phyloP scores from a whole-genome alignment of 805 yeast species.

The Blastobotrys peoriensis region DNA sequence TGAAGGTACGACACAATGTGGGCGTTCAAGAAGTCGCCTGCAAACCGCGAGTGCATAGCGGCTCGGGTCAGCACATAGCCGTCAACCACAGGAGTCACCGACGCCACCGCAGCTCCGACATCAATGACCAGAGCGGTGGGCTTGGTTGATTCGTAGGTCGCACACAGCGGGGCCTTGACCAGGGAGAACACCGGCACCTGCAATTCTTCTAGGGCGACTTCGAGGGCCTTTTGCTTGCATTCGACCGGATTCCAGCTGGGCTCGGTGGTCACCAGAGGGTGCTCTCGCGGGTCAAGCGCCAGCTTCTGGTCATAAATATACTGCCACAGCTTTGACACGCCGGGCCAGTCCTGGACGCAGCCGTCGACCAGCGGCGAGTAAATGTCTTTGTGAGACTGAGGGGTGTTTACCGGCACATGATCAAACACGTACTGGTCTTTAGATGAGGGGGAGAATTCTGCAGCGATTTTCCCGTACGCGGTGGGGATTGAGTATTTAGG shows the following conservation, averaged over 20 bases:
- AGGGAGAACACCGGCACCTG: conserved; percentile 73
- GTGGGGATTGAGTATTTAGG: conserved; percentile 78
- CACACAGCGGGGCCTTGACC: conserved; percentile 70
- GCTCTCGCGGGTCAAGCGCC: conserved; percentile 50
- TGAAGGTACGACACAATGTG: conserved; percentile 50
- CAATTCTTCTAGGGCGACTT: conserved; percentile 68
- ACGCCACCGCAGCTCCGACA: conserved; percentile 62
- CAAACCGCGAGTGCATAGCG: conserved; percentile 33
- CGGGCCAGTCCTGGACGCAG: conserved; percentile 52
- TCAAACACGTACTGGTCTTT: conserved; percentile 29
- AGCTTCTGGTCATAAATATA: conserved; percentile 49
- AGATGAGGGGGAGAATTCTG: conserved; percentile 9
- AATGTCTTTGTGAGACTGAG: conserved; percentile 29
- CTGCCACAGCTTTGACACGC: conserved; percentile 60
- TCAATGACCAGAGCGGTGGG: conserved; percentile 76
- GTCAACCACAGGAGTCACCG: conserved; percentile 41
- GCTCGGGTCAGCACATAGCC: conserved; percentile 60
- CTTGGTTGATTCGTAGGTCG: conserved; percentile 44
- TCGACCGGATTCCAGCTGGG: conserved; percentile 65
- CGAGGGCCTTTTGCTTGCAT: conserved; percentile 51
- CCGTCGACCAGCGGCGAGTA: conserved; percentile 32
- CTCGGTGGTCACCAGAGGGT: conserved; percentile 59
- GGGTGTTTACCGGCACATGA: conserved; percentile 38
- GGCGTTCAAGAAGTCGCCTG: conserved; percentile 76
- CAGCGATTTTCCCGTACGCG: conserved; percentile 40